Evolutionary conservation across 495 filamentous ascomycete genomes (phyloP), one percentile per base, ranked within the genome.

Genomic region (Hypoxylon lienhwacheense): DNA sequence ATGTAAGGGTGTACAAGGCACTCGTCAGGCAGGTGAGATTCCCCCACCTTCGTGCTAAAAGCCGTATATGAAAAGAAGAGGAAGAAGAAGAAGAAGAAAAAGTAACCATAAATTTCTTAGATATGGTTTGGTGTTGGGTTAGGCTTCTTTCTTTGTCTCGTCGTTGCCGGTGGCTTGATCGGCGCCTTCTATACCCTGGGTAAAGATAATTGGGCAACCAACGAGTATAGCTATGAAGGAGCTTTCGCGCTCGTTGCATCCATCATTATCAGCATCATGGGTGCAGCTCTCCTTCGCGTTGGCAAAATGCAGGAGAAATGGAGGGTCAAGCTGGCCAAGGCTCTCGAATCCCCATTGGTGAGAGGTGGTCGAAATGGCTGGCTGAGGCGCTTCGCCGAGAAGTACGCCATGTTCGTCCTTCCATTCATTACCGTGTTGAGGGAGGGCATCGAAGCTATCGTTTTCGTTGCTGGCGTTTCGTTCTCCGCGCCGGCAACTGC

Each of bases 291-390:
- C 16, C 74, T 95, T 5, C 81, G 90, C n/a, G 81, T 95, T 32
- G 85, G 82, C 39, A 92, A 91, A 70, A 80, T 91, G 65, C 86
- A 90, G 66, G 87, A 89, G 35, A 90, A 91, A 66, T 95, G 90
- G 90, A 81, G 82, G 10, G 70, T 85, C 47, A 91, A 90, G 78
- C 77, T 95, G n/a, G 79, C 82, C 11, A 77, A 78, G 52, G 77
- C 83, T 0, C 68, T 91, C 15, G 85, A 85, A 55, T 65, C 73
- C 7, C 76, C 82, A 1, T 55, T 79, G 12, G 66, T 55, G 6
- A 59, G 54, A n/a, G 63, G 73, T n/a, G 36, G 57, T 1, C 58
- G 47, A 25, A 22, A 61, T 12, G 54, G 68, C 6, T 69, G 75
- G 3, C 68, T 88, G 48, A 89, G 87, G 75, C 61, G 68, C 29